Evolutionary conservation across 1,139 yeast genomes (phyloP).

Genomic region (Sugiyamaella pinicola): DNA sequence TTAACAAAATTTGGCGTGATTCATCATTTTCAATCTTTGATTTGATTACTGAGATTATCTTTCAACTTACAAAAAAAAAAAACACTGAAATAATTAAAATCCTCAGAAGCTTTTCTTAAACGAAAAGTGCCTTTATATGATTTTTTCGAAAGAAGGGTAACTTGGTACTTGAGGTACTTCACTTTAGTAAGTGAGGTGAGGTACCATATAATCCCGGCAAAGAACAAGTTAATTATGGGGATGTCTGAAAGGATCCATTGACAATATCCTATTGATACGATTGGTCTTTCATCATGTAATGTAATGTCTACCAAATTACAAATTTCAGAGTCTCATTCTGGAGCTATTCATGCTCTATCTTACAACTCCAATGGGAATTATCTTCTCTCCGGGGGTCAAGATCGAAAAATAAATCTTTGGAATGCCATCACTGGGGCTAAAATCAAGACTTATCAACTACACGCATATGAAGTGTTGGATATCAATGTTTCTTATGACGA

Average conservation of each 20-base stretch:
- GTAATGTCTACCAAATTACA: conserved; percentile 7
- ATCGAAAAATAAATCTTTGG: conserved; percentile 39
- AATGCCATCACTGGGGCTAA: conserved; percentile 35
- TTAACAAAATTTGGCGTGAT: conserved; percentile 17
- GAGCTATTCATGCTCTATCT: conserved; percentile 38
- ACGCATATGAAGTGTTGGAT: conserved; percentile 42
- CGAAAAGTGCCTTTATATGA: not conserved
- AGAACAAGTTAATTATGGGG: not conserved
- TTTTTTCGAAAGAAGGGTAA: conserved; percentile 5
- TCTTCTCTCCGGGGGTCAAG: conserved; percentile 43
- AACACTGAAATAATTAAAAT: no score
- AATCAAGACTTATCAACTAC: conserved; percentile 36
- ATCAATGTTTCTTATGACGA: conserved; percentile 39
- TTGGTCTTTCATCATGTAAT: not conserved
- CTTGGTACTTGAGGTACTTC: no score
- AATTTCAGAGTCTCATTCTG: conserved; percentile 31
- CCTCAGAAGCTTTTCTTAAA: not conserved
- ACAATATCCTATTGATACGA: not conserved
- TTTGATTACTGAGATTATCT: not conserved
- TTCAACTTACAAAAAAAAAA: conserved; percentile 3
- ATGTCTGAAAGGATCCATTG: not conserved
- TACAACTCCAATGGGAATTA: conserved; percentile 40
- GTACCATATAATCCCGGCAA: not conserved
- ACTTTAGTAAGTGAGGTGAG: no score
- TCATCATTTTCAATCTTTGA: conserved; percentile 29